A percentile compares a stretch with the other conserved stretches of the same genome.
Evolutionary conservation across 306 rosid species (phyloP).

Genomic region (Dalbergia cultrata): DNA sequence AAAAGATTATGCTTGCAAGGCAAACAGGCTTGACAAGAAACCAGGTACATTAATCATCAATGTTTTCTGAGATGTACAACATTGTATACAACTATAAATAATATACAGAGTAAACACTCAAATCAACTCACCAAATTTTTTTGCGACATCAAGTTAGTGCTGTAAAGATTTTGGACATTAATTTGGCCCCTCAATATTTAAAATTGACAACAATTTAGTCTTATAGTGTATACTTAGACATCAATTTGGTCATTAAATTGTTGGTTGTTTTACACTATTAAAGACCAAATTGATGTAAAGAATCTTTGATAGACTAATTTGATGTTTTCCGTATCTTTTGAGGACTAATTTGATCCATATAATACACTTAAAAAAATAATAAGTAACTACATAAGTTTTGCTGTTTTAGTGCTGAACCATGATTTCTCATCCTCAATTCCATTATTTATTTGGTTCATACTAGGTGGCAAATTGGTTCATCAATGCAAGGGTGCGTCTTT

Average conservation of each 20-base stretch:
- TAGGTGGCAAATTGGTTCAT: slow-evolving; percentile 99
- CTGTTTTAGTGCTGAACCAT: slow-evolving; percentile 8
- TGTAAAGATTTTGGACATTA: not conserved
- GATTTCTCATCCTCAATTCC: slow-evolving; percentile 10
- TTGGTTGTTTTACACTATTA: not conserved
- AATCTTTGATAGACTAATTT: too few species aligned
- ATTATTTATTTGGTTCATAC: slow-evolving; percentile 1
- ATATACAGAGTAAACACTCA: not conserved
- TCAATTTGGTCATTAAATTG: not conserved
- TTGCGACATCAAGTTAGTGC: not conserved
- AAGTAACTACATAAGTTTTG: not conserved
- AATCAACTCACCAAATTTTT: not conserved
- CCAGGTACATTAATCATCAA: slow-evolving; percentile 64
- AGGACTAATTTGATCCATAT: not conserved
- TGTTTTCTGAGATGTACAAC: slow-evolving; percentile 8
- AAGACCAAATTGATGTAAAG: not conserved
- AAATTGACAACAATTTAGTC: not conserved
- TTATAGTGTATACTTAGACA: not conserved
- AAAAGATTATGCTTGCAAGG: slow-evolving; percentile 89
- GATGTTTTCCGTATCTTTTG: not conserved
- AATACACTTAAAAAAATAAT: not conserved
- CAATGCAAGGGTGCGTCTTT: slow-evolving; percentile 93
- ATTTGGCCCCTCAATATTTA: not conserved
- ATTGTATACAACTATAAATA: not conserved
- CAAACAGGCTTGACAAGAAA: slow-evolving; percentile 91